Conservation (phyloP, 371 early-diverging fungal species). For the Zychaea mexicana region DNA sequence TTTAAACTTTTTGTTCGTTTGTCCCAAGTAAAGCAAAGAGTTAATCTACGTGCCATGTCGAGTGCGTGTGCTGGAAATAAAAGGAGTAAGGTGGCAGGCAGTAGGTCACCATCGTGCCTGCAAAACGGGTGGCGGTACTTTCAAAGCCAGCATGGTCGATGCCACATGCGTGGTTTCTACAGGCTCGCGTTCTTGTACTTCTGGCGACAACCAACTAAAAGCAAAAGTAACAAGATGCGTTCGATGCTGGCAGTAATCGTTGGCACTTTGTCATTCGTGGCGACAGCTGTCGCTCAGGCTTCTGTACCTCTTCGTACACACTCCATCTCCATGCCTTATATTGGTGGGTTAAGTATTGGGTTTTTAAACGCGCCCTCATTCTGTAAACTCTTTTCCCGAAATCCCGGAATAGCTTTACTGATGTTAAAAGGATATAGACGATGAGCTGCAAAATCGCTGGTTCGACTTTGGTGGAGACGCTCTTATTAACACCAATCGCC, state of each 20-base stretch:
- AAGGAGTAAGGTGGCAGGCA: too few species aligned
- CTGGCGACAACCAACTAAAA: neutral
- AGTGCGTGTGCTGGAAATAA: neutral
- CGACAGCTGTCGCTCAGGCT: conserved; percentile 2
- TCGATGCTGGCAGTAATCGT: neutral
- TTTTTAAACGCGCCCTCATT: neutral
- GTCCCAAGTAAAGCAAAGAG: neutral
- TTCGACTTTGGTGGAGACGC: conserved; percentile 74
- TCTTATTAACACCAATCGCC: conserved; percentile 70
- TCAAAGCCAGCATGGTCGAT: neutral
- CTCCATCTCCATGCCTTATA: conserved; percentile 71
- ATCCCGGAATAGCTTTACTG: neutral
- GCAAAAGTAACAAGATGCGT: neutral
- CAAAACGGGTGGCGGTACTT: too few species aligned
- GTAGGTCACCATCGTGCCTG: too few species aligned
- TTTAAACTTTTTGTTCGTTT: too few species aligned
- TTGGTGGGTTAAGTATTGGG: conserved; percentile 55
- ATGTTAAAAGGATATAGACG: conserved; percentile 40
- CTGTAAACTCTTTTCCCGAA: neutral
- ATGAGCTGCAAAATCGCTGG: conserved; percentile 72
- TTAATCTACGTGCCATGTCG: neutral
- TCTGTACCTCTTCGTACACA: conserved; percentile 60
- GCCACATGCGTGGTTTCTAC: neutral
- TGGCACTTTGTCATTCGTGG: neutral
- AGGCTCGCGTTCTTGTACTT: neutral